phyloP scores from a whole-genome alignment of 2,329 filamentous ascomycete species.

The Ophiostoma ulmi region DNA sequence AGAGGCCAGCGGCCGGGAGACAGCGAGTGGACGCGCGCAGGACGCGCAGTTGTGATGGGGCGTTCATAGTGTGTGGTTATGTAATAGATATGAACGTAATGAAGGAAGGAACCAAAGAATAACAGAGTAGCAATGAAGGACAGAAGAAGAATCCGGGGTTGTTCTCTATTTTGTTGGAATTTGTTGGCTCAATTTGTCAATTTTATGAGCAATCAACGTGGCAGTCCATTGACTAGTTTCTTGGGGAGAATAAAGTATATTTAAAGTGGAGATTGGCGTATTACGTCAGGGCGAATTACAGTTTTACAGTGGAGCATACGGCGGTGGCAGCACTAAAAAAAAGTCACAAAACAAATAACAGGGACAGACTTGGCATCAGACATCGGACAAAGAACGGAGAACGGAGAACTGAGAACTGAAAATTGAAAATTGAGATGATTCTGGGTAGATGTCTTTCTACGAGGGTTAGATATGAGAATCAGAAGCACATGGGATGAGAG shows the following conservation, averaged over 20 bases:
- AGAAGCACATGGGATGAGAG: too few relatives aligned
- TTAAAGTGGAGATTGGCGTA: constrained; percentile 14
- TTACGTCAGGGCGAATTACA: constrained; percentile 18
- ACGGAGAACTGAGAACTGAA: neutral
- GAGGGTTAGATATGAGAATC: too few relatives aligned
- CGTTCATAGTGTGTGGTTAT: neutral
- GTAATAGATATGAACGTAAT: neutral
- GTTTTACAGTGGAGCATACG: constrained; percentile 11
- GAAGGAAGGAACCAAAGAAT: neutral
- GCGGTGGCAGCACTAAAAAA: neutral
- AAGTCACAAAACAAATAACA: neutral
- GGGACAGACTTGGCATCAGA: neutral
- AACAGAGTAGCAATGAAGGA: neutral
- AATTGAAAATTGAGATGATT: neutral
- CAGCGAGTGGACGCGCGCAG: constrained; percentile 1
- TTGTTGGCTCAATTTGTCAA: neutral
- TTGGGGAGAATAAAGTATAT: neutral
- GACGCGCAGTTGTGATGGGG: constrained; percentile 10
- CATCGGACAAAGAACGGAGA: neutral
- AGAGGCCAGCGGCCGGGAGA: neutral
- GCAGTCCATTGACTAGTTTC: neutral
- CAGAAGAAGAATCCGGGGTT: neutral
- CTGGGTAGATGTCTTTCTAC: neutral
- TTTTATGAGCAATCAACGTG: constrained; percentile 7
- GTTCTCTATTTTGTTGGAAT: too few relatives aligned